A percentile compares a stretch with the other conserved stretches of the same genome.
Conservation (phyloP, 2,329 filamentous ascomycete genomes). For the Fusarium caatingaense region DNA sequence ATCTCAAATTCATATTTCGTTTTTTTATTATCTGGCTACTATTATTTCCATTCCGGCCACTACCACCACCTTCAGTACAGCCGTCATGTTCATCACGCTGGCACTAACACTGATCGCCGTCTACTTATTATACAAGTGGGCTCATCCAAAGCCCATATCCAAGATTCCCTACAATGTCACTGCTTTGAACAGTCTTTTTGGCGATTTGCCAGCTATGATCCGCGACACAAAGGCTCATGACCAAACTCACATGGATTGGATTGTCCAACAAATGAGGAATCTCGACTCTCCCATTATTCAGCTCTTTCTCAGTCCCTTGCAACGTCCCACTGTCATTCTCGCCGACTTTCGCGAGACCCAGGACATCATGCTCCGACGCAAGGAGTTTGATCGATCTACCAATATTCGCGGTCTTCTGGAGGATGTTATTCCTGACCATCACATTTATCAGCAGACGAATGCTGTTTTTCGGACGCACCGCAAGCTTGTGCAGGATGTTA, state of each 20-base stretch:
- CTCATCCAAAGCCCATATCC: neutral
- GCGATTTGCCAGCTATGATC: neutral
- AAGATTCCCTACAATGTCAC: neutral
- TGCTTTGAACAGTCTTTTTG: neutral
- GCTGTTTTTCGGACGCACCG: neutral
- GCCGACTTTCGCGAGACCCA: neutral
- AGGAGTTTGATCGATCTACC: neutral
- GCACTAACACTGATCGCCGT: rapidly evolving
- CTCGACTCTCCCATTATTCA: neutral
- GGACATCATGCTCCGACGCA: neutral
- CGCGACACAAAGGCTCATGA: neutral
- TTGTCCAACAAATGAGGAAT: neutral
- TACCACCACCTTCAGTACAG: rapidly evolving
- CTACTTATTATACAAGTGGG: neutral
- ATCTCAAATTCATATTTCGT: rapidly evolving
- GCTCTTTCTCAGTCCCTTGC: neutral
- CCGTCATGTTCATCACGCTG: neutral
- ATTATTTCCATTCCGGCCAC: too few relatives aligned
- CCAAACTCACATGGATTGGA: neutral
- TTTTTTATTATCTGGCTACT: neutral
- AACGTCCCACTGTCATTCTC: neutral
- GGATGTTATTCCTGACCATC: neutral
- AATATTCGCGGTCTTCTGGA: neutral
- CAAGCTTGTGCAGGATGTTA: neutral
- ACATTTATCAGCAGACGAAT: neutral